Evolutionary conservation across 179 eudicot genomes (phyloP).

Genomic region (Silene noctiflora): DNA sequence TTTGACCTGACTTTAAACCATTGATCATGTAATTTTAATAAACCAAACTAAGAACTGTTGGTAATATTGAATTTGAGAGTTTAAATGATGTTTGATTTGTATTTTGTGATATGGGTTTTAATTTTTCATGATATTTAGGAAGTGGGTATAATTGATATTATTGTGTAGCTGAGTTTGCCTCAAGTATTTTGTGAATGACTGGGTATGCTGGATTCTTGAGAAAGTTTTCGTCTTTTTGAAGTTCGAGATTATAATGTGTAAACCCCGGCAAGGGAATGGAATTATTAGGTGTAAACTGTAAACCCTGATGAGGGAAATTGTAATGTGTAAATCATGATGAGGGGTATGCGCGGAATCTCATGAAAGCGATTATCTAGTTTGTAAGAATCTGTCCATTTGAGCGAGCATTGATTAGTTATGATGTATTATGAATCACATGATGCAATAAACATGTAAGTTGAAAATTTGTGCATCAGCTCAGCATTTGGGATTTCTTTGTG

Average conservation of each 20-base stretch:
- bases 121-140: neutral
- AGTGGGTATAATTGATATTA: neutral
- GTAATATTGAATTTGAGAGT: neutral
- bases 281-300: neutral
- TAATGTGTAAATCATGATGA: neutral
- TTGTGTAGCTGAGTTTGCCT: neutral
- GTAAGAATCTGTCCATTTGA: neutral
- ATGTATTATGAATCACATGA: neutral
- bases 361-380: neutral
- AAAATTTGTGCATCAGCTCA: neutral
- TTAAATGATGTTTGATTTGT: conserved; percentile 2
- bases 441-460: neutral
- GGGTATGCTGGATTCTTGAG: neutral
- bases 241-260: neutral
- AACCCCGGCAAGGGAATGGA: neutral
- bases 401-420: neutral
- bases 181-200: neutral
- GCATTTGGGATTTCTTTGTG: conserved; percentile 1
- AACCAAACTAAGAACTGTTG: neutral
- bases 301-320: neutral
- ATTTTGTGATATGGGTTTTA: neutral
- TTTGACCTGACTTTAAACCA: neutral
- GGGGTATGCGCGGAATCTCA: neutral
- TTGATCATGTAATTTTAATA: too few relatives aligned
- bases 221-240: neutral